Evolutionary conservation across 352 stramenopile species (phyloP).

Genomic region (Pythium plurisporium): DNA sequence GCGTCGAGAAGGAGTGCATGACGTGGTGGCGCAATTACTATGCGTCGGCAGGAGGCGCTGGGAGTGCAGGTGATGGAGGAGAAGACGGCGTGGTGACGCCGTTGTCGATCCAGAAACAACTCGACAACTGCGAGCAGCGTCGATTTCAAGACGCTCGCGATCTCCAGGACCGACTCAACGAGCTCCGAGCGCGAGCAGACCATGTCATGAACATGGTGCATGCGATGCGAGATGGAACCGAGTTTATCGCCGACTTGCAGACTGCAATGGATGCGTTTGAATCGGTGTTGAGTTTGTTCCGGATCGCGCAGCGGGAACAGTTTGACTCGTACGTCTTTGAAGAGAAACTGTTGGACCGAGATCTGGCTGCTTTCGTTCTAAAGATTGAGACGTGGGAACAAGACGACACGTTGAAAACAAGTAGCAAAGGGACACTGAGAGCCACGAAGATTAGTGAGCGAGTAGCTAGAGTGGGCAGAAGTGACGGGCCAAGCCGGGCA

Average conservation of each 20-base stretch:
- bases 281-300: constrained; percentile 34
- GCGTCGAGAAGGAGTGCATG: constrained; percentile 54
- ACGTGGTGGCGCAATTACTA: constrained; percentile 52
- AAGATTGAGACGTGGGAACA: constrained; percentile 45
- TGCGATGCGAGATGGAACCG: constrained; percentile 39
- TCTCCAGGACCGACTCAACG: constrained; percentile 34
- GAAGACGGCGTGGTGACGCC: constrained; percentile 8
- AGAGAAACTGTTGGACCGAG: constrained; percentile 55
- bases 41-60: constrained; percentile 26
- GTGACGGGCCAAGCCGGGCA: background rate
- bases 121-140: constrained; percentile 31
- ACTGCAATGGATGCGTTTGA: constrained; percentile 52
- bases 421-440: background rate
- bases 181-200: constrained; percentile 26
- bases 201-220: constrained; percentile 39
- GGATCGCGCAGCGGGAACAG: constrained; percentile 25
- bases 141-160: constrained; percentile 27
- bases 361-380: constrained; percentile 35
- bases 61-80: background rate
- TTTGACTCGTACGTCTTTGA: constrained; percentile 48
- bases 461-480: background rate
- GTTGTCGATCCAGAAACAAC: constrained; percentile 37
- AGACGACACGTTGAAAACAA: constrained; percentile 10
- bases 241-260: constrained; percentile 48
- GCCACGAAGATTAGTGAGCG: background rate